Evolutionary conservation across 192 early-diverging fungal genomes (phyloP), one percentile per base, ranked within the genome.

Genomic region (Backusella morwellensis): DNA sequence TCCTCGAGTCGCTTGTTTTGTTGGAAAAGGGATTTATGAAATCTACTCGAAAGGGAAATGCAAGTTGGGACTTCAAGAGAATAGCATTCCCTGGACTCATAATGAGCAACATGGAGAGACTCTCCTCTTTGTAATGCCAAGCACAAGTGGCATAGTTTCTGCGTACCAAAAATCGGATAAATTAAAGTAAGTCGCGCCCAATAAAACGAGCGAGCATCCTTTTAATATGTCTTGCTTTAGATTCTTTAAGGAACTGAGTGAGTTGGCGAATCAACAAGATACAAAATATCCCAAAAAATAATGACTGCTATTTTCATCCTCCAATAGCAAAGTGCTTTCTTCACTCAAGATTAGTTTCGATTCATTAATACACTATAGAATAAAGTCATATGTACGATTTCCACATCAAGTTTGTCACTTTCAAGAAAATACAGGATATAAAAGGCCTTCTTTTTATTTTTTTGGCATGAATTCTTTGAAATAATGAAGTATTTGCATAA

Each of bases 21-120:
- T 94, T 14, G 90, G 93, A 66, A 92, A 89, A 68, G 89, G 89
- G 12, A 90, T 89, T 14, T 94, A 88, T 84, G 88, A 91, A 29
- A 86, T 88, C n/a, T 94, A 88, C 78, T 67, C 83, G 1, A 78
- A 67, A 14, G 21, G 34, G 7, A 81, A 56, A 21, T 72, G 56
- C 26, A 71, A 75, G 19, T 73, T 81, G 68, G 88, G 89, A 0
- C 83, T 89, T 26, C 88, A 90, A 68, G 66, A 74, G 9, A 82
- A 82, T 35, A 77, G 44, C 36, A 82, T 75, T 40, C 75, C 71
- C 38, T 79, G 66, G 76, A 47, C 78, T 14, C 29, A 76, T 19
- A 42, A 63, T 4, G 23, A 54, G 6, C 47, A 50, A 11, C 9
- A 63, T 63, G 76, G 80, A 38, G 73, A 47, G 11, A 75, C 82